These are phyloP conservation scores for Priceomyces medius DNA, from an alignment of 805 yeast genomes.

Conservation along the genomic window DNA sequence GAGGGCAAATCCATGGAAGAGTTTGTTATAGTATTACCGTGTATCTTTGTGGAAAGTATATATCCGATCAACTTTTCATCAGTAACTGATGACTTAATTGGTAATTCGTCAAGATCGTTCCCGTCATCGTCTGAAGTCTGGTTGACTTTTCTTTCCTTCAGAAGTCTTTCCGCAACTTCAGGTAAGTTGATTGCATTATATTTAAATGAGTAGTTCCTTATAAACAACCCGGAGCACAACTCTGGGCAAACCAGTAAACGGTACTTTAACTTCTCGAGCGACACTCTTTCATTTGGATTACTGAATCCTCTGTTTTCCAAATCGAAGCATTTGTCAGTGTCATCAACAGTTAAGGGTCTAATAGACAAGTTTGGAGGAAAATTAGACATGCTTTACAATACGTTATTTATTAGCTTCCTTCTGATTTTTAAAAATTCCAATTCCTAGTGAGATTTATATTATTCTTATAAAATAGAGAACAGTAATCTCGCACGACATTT, in stretches of 20 bases:
- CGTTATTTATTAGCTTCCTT: background rate
- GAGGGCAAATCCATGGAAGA: conserved; percentile 62
- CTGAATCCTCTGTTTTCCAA: conserved; percentile 74
- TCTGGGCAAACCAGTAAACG: conserved; percentile 85
- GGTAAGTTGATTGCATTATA: conserved; percentile 44
- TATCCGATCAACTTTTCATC: conserved; percentile 76
- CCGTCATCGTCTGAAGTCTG: conserved; percentile 28
- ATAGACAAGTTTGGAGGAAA: conserved; percentile 51
- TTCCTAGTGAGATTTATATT: background rate
- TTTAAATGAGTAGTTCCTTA: conserved; percentile 59
- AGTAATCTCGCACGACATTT: background rate
- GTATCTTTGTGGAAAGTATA: conserved; percentile 72
- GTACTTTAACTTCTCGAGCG: conserved; percentile 60
- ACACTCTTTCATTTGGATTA: conserved; percentile 59
- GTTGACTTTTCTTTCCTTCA: conserved; percentile 24
- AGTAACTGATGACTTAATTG: conserved; percentile 48
- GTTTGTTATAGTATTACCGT: conserved; percentile 49
- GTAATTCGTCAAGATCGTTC: conserved; percentile 35
- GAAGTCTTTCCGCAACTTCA: conserved; percentile 35
- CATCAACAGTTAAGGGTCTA: conserved; percentile 78
- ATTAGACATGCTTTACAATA: conserved; percentile 31
- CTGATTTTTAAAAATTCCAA: background rate
- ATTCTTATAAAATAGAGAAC: background rate
- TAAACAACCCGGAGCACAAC: conserved; percentile 81
- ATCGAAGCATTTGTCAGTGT: conserved; percentile 56